These are phyloP conservation scores for Hymenoscyphus repandus DNA, from an alignment of 2,329 filamentous ascomycete species.

Conservation along the genomic window DNA sequence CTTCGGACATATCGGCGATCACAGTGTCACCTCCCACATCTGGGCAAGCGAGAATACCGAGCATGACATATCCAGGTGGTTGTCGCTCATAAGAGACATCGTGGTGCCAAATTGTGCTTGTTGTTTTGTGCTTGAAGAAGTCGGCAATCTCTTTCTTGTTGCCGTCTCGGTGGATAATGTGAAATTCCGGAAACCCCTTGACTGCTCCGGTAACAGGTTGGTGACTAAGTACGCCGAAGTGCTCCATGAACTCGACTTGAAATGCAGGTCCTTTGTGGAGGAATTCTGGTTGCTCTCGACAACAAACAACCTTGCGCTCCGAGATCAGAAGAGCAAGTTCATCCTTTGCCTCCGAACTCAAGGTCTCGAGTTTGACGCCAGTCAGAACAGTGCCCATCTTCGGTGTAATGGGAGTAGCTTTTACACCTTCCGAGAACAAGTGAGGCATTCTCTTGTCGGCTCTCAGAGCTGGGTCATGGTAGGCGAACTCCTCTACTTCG, in stretches of 20 bases:
- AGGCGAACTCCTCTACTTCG: slow-evolving; percentile 39
- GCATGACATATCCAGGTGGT: slow-evolving; percentile 63
- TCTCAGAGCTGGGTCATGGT: slow-evolving; percentile 41
- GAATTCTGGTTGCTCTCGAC: slow-evolving; percentile 46
- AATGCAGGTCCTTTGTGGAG: slow-evolving; percentile 54
- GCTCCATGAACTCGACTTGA: slow-evolving; percentile 55
- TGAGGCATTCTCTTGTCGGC: slow-evolving; percentile 60
- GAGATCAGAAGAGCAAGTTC: slow-evolving; percentile 39
- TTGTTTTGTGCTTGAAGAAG: slow-evolving; percentile 61
- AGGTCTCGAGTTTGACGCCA: slow-evolving; percentile 35
- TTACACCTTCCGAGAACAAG: slow-evolving; percentile 53
- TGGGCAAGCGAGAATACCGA: slow-evolving; percentile 44
- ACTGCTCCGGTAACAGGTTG: slow-evolving; percentile 64
- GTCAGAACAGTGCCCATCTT: slow-evolving; percentile 37
- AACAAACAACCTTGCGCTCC: slow-evolving; percentile 39
- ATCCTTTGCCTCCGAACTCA: slow-evolving; percentile 35
- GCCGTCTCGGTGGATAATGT: slow-evolving; percentile 64
- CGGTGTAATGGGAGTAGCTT: slow-evolving; percentile 52
- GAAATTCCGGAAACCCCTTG: slow-evolving; percentile 52
- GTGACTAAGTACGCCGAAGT: slow-evolving; percentile 60
- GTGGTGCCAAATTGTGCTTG: slow-evolving; percentile 62
- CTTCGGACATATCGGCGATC: slow-evolving; percentile 64
- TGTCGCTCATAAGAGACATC: slow-evolving; percentile 67
- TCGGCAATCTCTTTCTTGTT: slow-evolving; percentile 50
- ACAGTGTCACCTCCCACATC: slow-evolving; percentile 64